These are phyloP conservation scores for Forsythia viridissima DNA, from an alignment of 257 asterid species.

Conservation along the genomic window DNA sequence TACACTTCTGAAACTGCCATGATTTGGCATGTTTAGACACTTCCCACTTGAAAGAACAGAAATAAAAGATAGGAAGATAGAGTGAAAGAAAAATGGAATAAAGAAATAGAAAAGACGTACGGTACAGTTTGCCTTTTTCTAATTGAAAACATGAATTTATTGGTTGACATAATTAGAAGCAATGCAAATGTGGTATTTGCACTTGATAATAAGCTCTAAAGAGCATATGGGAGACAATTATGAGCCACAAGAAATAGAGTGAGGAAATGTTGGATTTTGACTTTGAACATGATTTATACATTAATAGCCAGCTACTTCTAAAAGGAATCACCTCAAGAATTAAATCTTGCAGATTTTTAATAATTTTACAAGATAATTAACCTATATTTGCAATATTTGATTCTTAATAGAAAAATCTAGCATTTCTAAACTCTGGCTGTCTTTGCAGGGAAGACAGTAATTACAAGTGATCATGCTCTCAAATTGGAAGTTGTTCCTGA, in stretches of 20 bases:
- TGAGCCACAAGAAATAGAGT: background rate
- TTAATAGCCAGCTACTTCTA: background rate
- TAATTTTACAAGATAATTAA: background rate
- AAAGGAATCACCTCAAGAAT: background rate
- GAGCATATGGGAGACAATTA: background rate
- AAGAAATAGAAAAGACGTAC: no score
- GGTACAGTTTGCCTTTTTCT: background rate
- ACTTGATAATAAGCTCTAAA: background rate
- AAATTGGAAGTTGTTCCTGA: constrained; percentile 85
- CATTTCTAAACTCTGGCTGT: background rate
- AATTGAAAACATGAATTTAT: background rate
- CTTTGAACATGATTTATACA: background rate
- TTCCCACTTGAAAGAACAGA: background rate
- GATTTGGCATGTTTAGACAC: background rate
- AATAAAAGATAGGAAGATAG: background rate
- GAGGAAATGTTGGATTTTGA: background rate
- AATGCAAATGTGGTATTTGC: background rate
- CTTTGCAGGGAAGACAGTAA: constrained; percentile 81
- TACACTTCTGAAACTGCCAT: background rate
- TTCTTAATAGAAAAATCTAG: background rate
- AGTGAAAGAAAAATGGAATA: background rate
- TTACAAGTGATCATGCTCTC: constrained; percentile 96
- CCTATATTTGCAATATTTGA: background rate
- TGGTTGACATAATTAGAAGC: background rate
- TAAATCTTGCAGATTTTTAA: background rate